These are phyloP conservation scores for Yamadazyma atmosphaerica DNA, from an alignment of 1,139 yeast genomes.

Conservation along the genomic window DNA sequence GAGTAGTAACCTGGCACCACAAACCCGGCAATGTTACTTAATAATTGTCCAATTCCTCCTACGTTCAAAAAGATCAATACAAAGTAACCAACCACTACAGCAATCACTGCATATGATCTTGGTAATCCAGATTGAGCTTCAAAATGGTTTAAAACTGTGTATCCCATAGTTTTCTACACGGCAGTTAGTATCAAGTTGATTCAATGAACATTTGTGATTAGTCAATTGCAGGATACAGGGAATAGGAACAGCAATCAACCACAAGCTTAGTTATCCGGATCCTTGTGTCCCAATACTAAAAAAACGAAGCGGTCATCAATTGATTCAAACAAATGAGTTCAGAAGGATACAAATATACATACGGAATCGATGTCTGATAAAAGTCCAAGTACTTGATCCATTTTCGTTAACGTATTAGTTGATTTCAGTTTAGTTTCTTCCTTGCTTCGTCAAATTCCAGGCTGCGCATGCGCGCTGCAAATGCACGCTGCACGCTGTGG, in stretches of 20 bases:
- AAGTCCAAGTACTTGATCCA: conserved; percentile 18
- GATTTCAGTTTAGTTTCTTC: no score
- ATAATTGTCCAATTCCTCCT: conserved; percentile 91
- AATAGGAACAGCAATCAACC: no score
- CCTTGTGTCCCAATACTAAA: no score
- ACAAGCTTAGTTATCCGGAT: no score
- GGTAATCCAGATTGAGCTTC: conserved; percentile 75
- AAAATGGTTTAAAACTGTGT: conserved; percentile 35
- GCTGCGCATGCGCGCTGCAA: neutral
- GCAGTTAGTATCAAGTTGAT: conserved; percentile 13
- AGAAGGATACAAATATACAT: no score
- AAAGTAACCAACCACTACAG: conserved; percentile 63
- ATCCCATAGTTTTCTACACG: conserved; percentile 11
- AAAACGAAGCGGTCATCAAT: no score
- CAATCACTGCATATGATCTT: conserved; percentile 81
- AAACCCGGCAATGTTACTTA: conserved; percentile 90
- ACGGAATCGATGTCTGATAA: conserved; percentile 17
- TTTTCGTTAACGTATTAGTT: conserved; percentile 1
- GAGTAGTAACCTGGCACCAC: conserved; percentile 91
- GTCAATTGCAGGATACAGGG: no score
- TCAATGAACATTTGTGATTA: no score
- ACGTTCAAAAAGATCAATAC: conserved; percentile 80
- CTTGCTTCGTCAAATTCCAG: neutral
- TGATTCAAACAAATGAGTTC: neutral
- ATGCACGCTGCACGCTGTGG: no score